Conservation (phyloP, 805 yeast species). For the Tetrapisispora nanseiensis region DNA sequence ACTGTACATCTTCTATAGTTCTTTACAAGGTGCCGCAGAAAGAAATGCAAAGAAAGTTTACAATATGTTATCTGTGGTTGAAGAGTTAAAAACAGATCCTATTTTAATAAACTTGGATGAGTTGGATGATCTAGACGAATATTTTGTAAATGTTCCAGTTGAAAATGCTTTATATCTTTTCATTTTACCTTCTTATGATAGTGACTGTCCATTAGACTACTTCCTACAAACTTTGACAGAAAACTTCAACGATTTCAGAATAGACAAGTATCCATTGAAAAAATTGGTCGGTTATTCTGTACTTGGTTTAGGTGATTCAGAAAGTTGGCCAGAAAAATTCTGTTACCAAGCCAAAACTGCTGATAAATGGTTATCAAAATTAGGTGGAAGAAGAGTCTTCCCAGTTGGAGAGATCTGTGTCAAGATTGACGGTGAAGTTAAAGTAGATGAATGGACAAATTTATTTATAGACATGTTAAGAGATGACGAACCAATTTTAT, state of each 20-base stretch:
- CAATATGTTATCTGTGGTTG: constrained; percentile 27
- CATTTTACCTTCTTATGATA: constrained; percentile 83
- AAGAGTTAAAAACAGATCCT: constrained; percentile 34
- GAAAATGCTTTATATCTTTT: constrained; percentile 51
- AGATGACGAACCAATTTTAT: constrained; percentile 63
- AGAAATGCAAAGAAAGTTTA: constrained; percentile 50
- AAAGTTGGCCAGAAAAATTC: constrained; percentile 74
- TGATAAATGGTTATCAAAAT: constrained; percentile 64
- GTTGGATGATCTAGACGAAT: constrained; percentile 74
- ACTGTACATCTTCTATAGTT: constrained; percentile 65
- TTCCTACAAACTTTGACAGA: constrained; percentile 73
- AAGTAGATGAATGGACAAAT: constrained; percentile 57
- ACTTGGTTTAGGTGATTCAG: constrained; percentile 79
- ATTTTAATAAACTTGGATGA: constrained; percentile 65
- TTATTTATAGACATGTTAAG: constrained; percentile 48
- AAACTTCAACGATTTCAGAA: constrained; percentile 73
- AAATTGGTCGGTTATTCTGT: constrained; percentile 71
- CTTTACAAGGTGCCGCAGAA: constrained; percentile 76
- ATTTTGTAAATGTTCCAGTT: constrained; percentile 56
- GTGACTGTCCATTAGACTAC: constrained; percentile 85
- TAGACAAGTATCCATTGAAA: constrained; percentile 70
- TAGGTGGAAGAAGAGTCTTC: constrained; percentile 79
- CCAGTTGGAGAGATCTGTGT: constrained; percentile 80
- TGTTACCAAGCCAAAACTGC: constrained; percentile 77
- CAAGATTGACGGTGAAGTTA: constrained; percentile 53